phyloP scores from a whole-genome alignment of 2,329 filamentous ascomycete species.

The Colletotrichum nymphaeae region DNA sequence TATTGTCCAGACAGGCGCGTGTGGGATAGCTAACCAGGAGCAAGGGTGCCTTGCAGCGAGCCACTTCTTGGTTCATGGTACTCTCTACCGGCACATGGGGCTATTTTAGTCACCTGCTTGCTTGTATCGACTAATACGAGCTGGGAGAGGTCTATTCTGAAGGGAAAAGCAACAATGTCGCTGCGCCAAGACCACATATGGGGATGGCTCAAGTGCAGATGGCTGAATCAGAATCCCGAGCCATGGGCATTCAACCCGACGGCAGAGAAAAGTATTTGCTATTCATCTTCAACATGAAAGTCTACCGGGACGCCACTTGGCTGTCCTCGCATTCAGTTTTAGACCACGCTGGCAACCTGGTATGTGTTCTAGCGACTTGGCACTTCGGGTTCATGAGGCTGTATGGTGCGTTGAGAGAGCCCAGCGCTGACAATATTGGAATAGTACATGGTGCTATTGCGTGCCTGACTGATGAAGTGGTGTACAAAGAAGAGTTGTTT shows the following conservation, averaged over 20 bases:
- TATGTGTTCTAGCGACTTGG: not conserved
- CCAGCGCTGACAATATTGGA: conserved; percentile 21
- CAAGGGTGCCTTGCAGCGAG: conserved; percentile 5
- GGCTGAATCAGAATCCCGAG: not conserved
- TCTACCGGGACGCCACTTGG: conserved; percentile 16
- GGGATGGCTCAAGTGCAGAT: conserved; percentile 1
- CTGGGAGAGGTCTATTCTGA: not conserved
- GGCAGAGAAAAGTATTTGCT: not conserved
- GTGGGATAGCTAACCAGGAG: not conserved
- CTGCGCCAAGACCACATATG: conserved; percentile 5
- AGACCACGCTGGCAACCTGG: not conserved
- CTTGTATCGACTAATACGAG: conserved; percentile 14
- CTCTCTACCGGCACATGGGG: conserved; percentile 6
- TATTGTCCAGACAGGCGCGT: not conserved
- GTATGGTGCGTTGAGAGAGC: not conserved
- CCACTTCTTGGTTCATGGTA: conserved; percentile 7
- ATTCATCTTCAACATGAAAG: not conserved
- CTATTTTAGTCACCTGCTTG: conserved; percentile 17
- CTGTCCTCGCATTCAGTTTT: not conserved
- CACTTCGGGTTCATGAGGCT: not conserved
- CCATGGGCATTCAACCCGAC: not conserved
- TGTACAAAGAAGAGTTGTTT: conserved; percentile 3
- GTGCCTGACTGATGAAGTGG: conserved; percentile 8
- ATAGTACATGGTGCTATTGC: conserved; percentile 2
- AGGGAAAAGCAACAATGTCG: conserved; percentile 23